Conservation (phyloP, 192 early-diverging fungal species). For the Backusella morwellensis region DNA sequence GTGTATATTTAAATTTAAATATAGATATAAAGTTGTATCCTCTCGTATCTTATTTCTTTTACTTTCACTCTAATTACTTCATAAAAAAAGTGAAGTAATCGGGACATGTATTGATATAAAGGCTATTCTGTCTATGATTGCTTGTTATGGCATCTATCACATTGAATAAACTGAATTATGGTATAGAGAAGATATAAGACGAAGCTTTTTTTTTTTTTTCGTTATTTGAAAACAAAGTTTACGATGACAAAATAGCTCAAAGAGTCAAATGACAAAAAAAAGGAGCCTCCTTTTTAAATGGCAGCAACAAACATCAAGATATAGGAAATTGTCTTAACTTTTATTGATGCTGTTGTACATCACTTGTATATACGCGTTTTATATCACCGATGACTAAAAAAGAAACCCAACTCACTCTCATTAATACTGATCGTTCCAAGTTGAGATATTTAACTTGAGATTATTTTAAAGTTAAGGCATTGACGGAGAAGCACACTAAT, state of each 20-base stretch:
- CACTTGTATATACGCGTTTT: not conserved
- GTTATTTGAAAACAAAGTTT: not conserved
- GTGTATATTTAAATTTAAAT: not conserved
- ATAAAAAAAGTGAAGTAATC: not conserved
- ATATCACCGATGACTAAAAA: not conserved
- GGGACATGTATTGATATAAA: no score
- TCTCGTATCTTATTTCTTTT: not conserved
- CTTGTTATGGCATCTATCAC: not conserved
- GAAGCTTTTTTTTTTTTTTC: not conserved
- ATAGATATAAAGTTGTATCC: not conserved
- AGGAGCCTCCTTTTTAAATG: no score
- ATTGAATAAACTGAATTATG: not conserved
- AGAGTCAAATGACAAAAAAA: not conserved
- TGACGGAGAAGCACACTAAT: not conserved
- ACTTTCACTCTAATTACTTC: not conserved
- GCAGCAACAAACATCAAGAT: not conserved
- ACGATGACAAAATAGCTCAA: not conserved
- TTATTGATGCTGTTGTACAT: not conserved
- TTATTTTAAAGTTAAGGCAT: not conserved
- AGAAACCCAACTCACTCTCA: not conserved
- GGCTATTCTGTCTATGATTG: not conserved
- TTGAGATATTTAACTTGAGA: not conserved
- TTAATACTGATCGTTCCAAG: not conserved
- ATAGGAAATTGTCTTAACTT: not conserved
- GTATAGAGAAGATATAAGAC: not conserved